Conservation (phyloP, 495 filamentous ascomycete species). For the Penicillium simplicissimum region DNA sequence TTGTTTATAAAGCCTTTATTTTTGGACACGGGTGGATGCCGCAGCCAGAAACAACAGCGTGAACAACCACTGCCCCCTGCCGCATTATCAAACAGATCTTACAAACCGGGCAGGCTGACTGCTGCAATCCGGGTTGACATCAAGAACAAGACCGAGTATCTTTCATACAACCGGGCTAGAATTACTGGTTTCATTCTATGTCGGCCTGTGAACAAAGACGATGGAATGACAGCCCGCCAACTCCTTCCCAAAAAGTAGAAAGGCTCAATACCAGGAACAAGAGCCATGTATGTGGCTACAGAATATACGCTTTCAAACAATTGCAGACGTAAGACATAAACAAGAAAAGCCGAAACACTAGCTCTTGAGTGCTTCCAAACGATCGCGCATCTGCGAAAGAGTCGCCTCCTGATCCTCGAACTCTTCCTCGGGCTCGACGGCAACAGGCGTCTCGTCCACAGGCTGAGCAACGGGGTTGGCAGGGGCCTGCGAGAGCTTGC, state of each 20-base stretch:
- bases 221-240: slow-evolving; percentile 17
- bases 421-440: slow-evolving; percentile 52
- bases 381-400: slow-evolving; percentile 88
- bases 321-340: neutral
- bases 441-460: slow-evolving; percentile 50
- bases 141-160: neutral
- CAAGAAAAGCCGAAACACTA: slow-evolving; percentile 38
- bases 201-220: slow-evolving; percentile 21
- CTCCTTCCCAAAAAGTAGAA: slow-evolving; percentile 19
- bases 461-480: slow-evolving; percentile 50
- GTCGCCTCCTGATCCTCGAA: slow-evolving; percentile 85
- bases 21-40: neutral
- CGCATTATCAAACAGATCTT: neutral
- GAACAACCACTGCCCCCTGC: neutral
- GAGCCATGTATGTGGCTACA: neutral
- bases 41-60: neutral
- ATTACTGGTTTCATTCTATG: slow-evolving; percentile 17
- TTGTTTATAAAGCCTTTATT: neutral
- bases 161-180: slow-evolving; percentile 3
- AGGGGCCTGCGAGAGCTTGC: slow-evolving; percentile 69
- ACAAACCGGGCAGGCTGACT: neutral
- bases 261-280: slow-evolving; percentile 2
- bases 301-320: slow-evolving; percentile 6
- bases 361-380: slow-evolving; percentile 89
- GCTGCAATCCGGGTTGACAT: neutral